phyloP scores from a whole-genome alignment of 306 rosid genomes.

The Castanospermum australe region DNA sequence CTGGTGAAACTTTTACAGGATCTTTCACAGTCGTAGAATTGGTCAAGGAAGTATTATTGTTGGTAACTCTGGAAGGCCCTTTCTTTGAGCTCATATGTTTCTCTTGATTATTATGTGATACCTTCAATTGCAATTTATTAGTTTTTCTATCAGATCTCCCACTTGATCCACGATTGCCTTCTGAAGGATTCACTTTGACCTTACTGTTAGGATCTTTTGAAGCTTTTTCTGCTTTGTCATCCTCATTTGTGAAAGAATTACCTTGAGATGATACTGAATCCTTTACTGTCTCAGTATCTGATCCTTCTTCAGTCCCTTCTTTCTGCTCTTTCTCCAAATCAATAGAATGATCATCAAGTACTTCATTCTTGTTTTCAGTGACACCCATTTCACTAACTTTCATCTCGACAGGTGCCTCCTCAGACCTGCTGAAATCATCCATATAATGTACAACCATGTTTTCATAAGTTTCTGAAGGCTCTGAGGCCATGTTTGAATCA shows the following conservation, averaged over 20 bases:
- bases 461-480: constrained; percentile 60
- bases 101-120: constrained; percentile 38
- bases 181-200: constrained; percentile 41
- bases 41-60: constrained; percentile 34
- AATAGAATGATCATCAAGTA: constrained; percentile 49
- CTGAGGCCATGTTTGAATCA: constrained; percentile 52
- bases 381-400: constrained; percentile 47
- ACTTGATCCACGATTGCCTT: constrained; percentile 37
- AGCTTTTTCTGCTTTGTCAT: constrained; percentile 59
- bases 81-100: constrained; percentile 39
- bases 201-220: constrained; percentile 43
- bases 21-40: constrained; percentile 42
- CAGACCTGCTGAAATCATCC: constrained; percentile 71
- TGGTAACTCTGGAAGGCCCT: constrained; percentile 38
- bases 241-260: constrained; percentile 55
- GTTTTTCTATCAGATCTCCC: constrained; percentile 44
- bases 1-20: constrained; percentile 48
- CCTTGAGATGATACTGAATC: constrained; percentile 80
- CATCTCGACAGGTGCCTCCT: constrained; percentile 44
- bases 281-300: constrained; percentile 68
- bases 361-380: constrained; percentile 50
- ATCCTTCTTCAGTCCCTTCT: constrained; percentile 61
- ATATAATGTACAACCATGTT: constrained; percentile 54
- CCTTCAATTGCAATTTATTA: constrained; percentile 45
- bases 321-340: constrained; percentile 62